Evolutionary conservation across 164 flowering plant species (phyloP).

Genomic region (Santalum album): DNA sequence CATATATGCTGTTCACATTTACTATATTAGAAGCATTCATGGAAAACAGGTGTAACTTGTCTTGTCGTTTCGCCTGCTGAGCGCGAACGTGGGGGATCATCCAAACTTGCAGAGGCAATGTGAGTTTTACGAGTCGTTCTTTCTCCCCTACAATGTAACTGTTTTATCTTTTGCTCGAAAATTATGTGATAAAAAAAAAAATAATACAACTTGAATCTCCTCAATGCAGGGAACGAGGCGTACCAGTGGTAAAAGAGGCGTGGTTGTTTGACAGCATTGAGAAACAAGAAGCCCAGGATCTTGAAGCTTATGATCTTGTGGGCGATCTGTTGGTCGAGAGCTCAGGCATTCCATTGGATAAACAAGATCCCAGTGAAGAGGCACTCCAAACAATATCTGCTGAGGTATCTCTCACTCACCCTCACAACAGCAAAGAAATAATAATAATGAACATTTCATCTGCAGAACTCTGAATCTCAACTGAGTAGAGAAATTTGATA

Average conservation of each 20-base stretch:
- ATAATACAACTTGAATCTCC: too few species aligned
- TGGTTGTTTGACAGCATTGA: conserved; percentile 71
- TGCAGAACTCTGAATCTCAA: too few species aligned
- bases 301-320: conserved; percentile 59
- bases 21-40: background rate
- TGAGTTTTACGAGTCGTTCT: conserved; percentile 18
- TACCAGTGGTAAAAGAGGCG: conserved; percentile 62
- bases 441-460: too few species aligned
- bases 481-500: background rate
- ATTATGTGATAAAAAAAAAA: too few species aligned
- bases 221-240: conserved; percentile 38
- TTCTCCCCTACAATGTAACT: background rate
- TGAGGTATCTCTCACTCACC: conserved; percentile 37
- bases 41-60: conserved; percentile 58
- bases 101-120: conserved; percentile 68
- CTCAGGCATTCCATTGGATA: conserved; percentile 66
- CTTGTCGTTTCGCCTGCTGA: conserved; percentile 60
- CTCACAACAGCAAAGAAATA: too few species aligned
- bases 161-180: too few species aligned
- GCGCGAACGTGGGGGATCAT: conserved; percentile 68
- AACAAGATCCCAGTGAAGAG: conserved; percentile 51
- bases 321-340: conserved; percentile 49
- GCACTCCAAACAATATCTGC: conserved; percentile 54
- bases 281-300: conserved; percentile 48
- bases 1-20: background rate